Conservation (phyloP, 148 eudicot species). For the Vaccinium macrocarpon region DNA sequence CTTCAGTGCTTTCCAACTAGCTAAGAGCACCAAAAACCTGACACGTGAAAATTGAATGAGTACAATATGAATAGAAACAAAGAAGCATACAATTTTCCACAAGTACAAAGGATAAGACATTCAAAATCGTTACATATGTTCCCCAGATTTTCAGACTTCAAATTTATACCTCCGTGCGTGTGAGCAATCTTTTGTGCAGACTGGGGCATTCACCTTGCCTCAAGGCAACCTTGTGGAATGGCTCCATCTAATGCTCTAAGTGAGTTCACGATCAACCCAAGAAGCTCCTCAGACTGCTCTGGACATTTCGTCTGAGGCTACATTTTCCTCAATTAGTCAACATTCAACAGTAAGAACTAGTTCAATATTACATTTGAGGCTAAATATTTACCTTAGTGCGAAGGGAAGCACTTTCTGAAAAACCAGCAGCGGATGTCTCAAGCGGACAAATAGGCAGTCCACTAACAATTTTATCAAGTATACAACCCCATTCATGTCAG, state of each 20-base stretch:
- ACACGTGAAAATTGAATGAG: conserved; percentile 11
- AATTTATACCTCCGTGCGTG: neutral
- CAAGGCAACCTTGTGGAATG: conserved; percentile 93
- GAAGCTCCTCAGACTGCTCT: conserved; percentile 96
- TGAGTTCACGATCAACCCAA: conserved; percentile 92
- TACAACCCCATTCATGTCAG: conserved; percentile 38
- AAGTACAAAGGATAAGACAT: neutral
- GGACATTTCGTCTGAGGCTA: conserved; percentile 82
- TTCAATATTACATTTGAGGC: conserved; percentile 13
- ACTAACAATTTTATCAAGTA: conserved; percentile 43
- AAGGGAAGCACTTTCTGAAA: conserved; percentile 54
- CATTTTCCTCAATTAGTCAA: conserved; percentile 22
- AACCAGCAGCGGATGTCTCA: conserved; percentile 63
- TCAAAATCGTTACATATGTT: neutral
- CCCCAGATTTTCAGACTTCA: neutral
- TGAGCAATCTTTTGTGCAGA: conserved; percentile 84
- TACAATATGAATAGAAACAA: neutral
- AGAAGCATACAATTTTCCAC: neutral
- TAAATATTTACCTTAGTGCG: conserved; percentile 64
- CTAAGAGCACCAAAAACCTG: conserved; percentile 95
- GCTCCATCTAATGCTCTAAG: conserved; percentile 87
- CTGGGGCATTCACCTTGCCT: conserved; percentile 88
- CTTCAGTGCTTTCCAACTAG: conserved; percentile 90
- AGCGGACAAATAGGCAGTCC: conserved; percentile 59
- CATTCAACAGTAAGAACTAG: conserved; percentile 10